Percentiles rank a stretch among this genome's conserved stretches.
Conservation (phyloP, 305 asterid genomes). For the Petunia hybrid region DNA sequence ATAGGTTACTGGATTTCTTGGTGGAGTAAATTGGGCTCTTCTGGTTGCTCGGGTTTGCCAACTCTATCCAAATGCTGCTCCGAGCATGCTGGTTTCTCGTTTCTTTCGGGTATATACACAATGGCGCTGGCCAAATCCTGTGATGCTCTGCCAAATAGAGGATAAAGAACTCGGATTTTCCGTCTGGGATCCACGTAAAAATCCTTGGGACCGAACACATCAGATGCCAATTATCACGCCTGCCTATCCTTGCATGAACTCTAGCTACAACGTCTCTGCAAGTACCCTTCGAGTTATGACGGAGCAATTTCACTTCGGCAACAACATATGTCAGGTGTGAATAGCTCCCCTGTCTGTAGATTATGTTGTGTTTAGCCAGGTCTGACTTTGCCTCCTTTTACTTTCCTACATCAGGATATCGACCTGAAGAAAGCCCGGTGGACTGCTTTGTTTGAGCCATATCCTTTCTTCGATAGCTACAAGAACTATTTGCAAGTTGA, state of each 20-base stretch:
- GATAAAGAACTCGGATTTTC: conserved; percentile 88
- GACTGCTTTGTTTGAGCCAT: conserved; percentile 84
- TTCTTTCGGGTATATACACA: conserved; percentile 91
- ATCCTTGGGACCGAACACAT: conserved; percentile 83
- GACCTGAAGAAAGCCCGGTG: conserved; percentile 82
- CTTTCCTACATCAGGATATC: conserved; percentile 62
- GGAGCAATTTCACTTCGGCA: conserved; percentile 86
- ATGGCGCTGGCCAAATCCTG: conserved; percentile 99
- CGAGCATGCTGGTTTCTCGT: conserved; percentile 95
- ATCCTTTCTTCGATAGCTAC: conserved; percentile 82
- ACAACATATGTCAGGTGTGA: conserved; percentile 81
- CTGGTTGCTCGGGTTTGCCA: conserved; percentile 97
- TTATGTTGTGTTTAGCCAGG: conserved; percentile 1
- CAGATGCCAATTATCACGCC: conserved; percentile 98
- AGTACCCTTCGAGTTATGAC: conserved; percentile 93
- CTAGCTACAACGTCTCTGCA: conserved; percentile 95
- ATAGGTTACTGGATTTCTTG: conserved; percentile 98
- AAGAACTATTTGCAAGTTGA: conserved; percentile 93
- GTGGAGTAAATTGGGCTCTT: conserved; percentile 99
- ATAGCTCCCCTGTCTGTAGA: background rate
- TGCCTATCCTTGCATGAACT: conserved; percentile 99
- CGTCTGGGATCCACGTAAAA: conserved; percentile 96
- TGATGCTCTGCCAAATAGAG: conserved; percentile 89
- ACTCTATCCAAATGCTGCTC: conserved; percentile 88
- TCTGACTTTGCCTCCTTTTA: background rate